Conservation (phyloP, 164 flowering plant species). For the Dillenia turbinata region DNA sequence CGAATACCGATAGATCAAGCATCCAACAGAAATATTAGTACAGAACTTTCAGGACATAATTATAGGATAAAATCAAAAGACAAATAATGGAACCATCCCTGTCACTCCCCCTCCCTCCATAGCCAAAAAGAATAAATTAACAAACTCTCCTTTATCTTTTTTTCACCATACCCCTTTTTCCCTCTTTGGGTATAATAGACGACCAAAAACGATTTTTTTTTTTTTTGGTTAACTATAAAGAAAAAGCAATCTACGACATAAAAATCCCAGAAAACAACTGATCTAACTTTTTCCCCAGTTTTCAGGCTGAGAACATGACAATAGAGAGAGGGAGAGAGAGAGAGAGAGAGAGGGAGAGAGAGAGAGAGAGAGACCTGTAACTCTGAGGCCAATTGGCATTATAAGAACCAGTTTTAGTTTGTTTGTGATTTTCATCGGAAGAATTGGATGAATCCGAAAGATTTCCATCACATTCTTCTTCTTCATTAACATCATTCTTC, state of each 20-base stretch:
- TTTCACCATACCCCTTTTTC: too few relatives aligned
- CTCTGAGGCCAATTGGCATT: constrained; percentile 85
- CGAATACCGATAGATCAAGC: too few relatives aligned
- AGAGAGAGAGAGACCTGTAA: constrained; percentile 32
- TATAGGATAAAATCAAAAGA: too few relatives aligned
- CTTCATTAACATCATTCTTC: constrained; percentile 11
- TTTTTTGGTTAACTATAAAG: not conserved
- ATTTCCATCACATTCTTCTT: constrained; percentile 43
- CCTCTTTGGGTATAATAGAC: not conserved
- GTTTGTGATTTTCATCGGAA: constrained; percentile 38
- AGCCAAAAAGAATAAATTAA: too few relatives aligned
- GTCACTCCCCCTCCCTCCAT: too few relatives aligned
- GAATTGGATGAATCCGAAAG: constrained; percentile 65
- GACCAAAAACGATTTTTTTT: not conserved
- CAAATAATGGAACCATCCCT: too few relatives aligned
- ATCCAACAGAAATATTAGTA: too few relatives aligned
- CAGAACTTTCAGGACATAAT: too few relatives aligned
- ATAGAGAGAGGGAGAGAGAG: not conserved
- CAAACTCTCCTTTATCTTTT: too few relatives aligned
- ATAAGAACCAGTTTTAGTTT: constrained; percentile 62
- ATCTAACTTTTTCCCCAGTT: too few relatives aligned
- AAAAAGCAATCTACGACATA: not conserved
- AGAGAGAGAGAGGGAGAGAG: constrained; percentile 4
- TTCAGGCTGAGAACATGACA: not conserved
- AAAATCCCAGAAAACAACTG: not conserved